Evolutionary conservation across 768 basidiomycete genomes (phyloP), one percentile per base, ranked within the genome.

Genomic region (Pulveroboletus sp.): DNA sequence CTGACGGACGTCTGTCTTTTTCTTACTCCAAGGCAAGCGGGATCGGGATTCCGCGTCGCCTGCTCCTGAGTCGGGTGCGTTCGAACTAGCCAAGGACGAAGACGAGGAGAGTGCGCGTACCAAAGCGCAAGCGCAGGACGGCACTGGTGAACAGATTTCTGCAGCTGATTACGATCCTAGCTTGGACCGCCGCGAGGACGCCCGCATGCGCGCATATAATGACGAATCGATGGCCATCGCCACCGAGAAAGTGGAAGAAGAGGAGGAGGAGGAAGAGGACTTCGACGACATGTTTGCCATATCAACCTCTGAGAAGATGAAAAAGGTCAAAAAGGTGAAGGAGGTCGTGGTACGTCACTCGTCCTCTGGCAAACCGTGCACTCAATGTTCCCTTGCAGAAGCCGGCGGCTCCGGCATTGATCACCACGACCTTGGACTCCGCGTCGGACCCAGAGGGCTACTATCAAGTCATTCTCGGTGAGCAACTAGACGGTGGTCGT

Each of bases 251-350:
- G 65, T 76, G 11, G 65, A 75, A 10, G 78, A 80, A 48, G 64
- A 67, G 2, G 80, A 78, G 3, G 85, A 85, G 11, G 89, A 87
- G 8, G 89, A 90, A 12, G 89, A 92, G 3, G 90, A 93, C 30
- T 77, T 95, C 1, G 92, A 95, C 54, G 95, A 97, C 65, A 97
- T 99, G 93, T 98, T 98, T 60, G 85, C 92, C 20, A 76, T 89
- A 19, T 74, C 71, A 17, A 54, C 60, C 3, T 55, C 68, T 3
- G 72, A 68, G 32, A 76, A 78, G 57, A 80, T 78, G 63, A 80
- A 78, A 63, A 77, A 74, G 62, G 46, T 56, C 36, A 83, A 79
- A 62, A 84, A 79, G 50, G 65, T 75, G 9, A 84, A 77, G 73
- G 85, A 80, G 62, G 72, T 78, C 7, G 63, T 71, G 43, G 82